A percentile compares a stretch with the other conserved stretches of the same genome.
Conservation (phyloP, 306 rosid species). For the Vigna reflexopilosa region DNA sequence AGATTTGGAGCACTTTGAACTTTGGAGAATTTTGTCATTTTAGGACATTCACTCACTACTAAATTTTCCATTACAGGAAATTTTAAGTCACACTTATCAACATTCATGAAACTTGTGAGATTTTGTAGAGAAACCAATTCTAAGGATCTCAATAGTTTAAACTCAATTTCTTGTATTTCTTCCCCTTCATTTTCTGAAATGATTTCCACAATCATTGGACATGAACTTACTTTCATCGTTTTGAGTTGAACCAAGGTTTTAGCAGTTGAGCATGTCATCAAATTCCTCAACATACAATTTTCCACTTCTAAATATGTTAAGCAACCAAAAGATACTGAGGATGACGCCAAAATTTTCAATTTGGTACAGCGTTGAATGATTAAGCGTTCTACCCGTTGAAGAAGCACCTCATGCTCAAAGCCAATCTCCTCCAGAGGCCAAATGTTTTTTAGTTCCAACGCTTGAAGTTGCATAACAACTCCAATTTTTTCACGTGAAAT, state of each 20-base stretch:
- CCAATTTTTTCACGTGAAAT: slow-evolving; percentile 1
- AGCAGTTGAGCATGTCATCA: slow-evolving; percentile 35
- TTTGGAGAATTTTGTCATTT: not conserved
- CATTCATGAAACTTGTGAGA: slow-evolving; percentile 23
- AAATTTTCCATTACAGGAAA: slow-evolving; percentile 23
- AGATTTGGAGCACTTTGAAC: not conserved
- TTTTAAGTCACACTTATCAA: not conserved
- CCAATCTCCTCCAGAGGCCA: not conserved
- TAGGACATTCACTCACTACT: not conserved
- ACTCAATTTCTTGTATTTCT: slow-evolving; percentile 4
- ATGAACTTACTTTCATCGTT: not conserved
- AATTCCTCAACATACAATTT: not conserved
- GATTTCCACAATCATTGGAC: slow-evolving; percentile 9
- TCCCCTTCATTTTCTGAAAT: slow-evolving; percentile 9
- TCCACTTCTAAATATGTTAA: slow-evolving; percentile 33
- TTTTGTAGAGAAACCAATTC: slow-evolving; percentile 12
- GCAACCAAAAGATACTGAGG: slow-evolving; percentile 4
- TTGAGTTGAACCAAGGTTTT: slow-evolving; percentile 31
- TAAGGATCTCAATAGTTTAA: slow-evolving; percentile 1
- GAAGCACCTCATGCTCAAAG: slow-evolving; percentile 21
- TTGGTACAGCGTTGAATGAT: not conserved
- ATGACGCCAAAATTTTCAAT: not conserved
- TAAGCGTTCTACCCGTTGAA: slow-evolving; percentile 26
- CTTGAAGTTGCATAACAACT: slow-evolving; percentile 27
- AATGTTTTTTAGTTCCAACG: not conserved